A percentile compares a stretch with the other conserved stretches of the same genome.
These are phyloP conservation scores for Scenedesmus sp. DNA, from an alignment of 163 green algal species.

Conservation along the genomic window DNA sequence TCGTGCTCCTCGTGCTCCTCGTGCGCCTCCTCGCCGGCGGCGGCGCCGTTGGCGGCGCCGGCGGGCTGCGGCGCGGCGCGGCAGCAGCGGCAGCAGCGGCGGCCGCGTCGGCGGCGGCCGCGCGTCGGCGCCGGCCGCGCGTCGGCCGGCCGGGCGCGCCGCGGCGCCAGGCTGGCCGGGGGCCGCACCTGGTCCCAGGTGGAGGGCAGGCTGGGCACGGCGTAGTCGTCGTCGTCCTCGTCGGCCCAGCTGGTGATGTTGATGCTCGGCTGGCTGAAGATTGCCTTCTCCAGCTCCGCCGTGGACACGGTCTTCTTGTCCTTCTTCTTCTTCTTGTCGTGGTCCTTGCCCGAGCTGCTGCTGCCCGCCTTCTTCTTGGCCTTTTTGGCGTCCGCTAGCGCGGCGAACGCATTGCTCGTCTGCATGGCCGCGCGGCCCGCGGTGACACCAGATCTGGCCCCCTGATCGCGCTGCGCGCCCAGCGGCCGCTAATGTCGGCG, in stretches of 20 bases:
- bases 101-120: no score
- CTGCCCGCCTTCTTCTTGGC: slow-evolving; percentile 57
- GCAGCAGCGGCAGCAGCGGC: no score
- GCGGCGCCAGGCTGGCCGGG: slow-evolving; percentile 1
- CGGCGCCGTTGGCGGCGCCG: slow-evolving; percentile 15
- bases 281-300: slow-evolving; percentile 71
- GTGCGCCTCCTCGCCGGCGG: slow-evolving; percentile 40
- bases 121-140: no score
- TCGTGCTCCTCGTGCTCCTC: slow-evolving; percentile 44
- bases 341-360: slow-evolving; percentile 48
- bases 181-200: slow-evolving; percentile 35
- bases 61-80: no score
- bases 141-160: slow-evolving; percentile 1
- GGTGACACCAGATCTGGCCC: no score
- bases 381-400: slow-evolving; percentile 55
- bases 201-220: slow-evolving; percentile 33
- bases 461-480: no score
- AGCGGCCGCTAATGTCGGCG: no score
- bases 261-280: slow-evolving; percentile 60
- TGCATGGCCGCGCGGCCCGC: no score
- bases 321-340: slow-evolving; percentile 54
- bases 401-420: slow-evolving; percentile 70
- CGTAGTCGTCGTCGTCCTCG: slow-evolving; percentile 64
- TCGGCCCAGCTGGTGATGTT: slow-evolving; percentile 74
- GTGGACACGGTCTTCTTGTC: slow-evolving; percentile 48